These are phyloP conservation scores for Ogataea paraovalis DNA, from an alignment of 805 yeast species.

Conservation along the genomic window DNA sequence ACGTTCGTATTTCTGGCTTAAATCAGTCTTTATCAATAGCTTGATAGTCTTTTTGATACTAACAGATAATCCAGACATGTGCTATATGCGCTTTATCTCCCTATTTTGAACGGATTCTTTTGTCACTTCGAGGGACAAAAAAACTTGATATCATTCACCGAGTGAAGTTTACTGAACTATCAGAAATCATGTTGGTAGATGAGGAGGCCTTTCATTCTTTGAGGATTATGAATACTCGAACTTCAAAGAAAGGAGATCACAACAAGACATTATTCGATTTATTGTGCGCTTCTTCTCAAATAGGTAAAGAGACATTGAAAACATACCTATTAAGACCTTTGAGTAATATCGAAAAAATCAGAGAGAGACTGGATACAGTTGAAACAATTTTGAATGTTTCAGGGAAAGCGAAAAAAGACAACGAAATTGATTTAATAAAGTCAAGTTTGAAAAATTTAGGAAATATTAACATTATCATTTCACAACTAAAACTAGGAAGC, in stretches of 20 bases:
- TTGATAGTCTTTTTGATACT: too few species aligned
- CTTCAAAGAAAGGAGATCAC: slow-evolving; percentile 5
- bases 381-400: slow-evolving; percentile 18
- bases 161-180: slow-evolving; percentile 2
- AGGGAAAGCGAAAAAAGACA: slow-evolving; percentile 12
- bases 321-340: slow-evolving; percentile 36
- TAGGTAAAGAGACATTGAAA: slow-evolving; percentile 29
- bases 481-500: slow-evolving; percentile 25
- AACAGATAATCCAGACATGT: too few species aligned
- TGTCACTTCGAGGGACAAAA: background rate
- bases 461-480: slow-evolving; percentile 25
- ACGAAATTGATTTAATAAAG: slow-evolving; percentile 20
- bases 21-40: too few species aligned
- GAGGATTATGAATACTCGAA: slow-evolving; percentile 10
- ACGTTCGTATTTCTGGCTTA: slow-evolving; percentile 3
- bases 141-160: slow-evolving; percentile 5
- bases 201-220: slow-evolving; percentile 27
- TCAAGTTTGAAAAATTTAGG: slow-evolving; percentile 17
- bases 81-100: slow-evolving; percentile 6
- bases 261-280: slow-evolving; percentile 17
- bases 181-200: slow-evolving; percentile 25
- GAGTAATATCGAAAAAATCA: slow-evolving; percentile 23
- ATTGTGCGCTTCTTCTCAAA: slow-evolving; percentile 26
- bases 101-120: slow-evolving; percentile 5
- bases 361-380: slow-evolving; percentile 29